A percentile compares a stretch with the other conserved stretches of the same genome.
Evolutionary conservation across 2,329 filamentous ascomycete species (phyloP).

Genomic region (Cryphonectria carpinicola): DNA sequence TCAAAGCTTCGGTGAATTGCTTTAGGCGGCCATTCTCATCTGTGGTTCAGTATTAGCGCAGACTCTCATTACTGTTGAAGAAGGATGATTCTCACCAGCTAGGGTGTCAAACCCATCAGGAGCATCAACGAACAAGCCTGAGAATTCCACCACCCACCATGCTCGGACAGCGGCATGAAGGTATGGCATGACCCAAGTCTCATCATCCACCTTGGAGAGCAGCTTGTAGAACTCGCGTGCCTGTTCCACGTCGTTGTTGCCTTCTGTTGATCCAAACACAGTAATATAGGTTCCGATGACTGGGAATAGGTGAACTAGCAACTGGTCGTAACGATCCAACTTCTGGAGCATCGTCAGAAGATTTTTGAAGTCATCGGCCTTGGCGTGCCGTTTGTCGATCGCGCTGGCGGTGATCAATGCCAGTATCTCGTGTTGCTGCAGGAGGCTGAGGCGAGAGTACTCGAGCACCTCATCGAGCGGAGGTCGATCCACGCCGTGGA

Average conservation of each 20-base stretch:
- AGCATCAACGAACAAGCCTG: constrained; percentile 82
- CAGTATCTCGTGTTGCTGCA: constrained; percentile 87
- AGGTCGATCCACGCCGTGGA: constrained; percentile 65
- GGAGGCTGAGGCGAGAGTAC: constrained; percentile 78
- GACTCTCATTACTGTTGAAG: neutral
- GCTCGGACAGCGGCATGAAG: constrained; percentile 78
- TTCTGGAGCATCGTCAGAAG: constrained; percentile 71
- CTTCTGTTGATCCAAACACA: constrained; percentile 77
- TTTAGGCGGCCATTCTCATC: constrained; percentile 74
- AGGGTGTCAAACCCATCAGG: constrained; percentile 54
- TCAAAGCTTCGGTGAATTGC: constrained; percentile 75
- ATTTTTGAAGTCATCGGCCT: constrained; percentile 71
- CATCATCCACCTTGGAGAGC: constrained; percentile 69
- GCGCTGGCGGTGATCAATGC: constrained; percentile 79
- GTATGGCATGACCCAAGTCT: constrained; percentile 72
- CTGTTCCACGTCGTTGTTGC: constrained; percentile 67
- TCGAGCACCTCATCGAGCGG: constrained; percentile 78
- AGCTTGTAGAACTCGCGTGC: constrained; percentile 71
- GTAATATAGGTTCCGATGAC: constrained; percentile 77
- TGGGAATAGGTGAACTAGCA: constrained; percentile 80
- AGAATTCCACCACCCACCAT: constrained; percentile 94
- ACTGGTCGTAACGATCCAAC: constrained; percentile 75
- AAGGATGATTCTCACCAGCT: constrained; percentile 37
- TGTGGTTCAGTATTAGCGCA: constrained; percentile 24
- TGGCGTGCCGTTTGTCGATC: constrained; percentile 74